phyloP scores from a whole-genome alignment of 73 alveolate species.

The Stentor roeselii region DNA sequence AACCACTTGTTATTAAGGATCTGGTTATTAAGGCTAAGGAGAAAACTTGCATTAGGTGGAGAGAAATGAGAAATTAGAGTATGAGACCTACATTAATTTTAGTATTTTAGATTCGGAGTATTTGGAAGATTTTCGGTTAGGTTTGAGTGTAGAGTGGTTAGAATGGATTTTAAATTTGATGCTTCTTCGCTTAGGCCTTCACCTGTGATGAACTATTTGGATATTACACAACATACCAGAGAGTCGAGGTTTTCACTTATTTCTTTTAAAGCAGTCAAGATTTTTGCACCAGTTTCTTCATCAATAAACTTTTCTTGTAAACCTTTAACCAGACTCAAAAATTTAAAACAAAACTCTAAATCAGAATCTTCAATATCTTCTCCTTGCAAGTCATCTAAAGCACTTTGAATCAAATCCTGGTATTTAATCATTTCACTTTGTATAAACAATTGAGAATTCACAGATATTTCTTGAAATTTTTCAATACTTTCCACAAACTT shows the following conservation, averaged over 20 bases:
- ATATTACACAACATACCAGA: background rate
- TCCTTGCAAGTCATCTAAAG: background rate
- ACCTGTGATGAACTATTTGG: background rate
- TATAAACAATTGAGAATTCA: background rate
- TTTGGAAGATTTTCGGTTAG: background rate
- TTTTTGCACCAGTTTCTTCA: background rate
- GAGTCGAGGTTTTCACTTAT: background rate
- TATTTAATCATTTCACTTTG: background rate
- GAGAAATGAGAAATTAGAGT: background rate
- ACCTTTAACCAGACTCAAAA: background rate
- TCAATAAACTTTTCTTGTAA: background rate
- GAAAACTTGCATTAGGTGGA: slow-evolving; percentile 19
- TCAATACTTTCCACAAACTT: background rate
- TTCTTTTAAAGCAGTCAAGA: background rate
- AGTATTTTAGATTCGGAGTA: background rate
- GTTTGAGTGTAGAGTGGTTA: background rate
- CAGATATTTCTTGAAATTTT: background rate
- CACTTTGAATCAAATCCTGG: background rate
- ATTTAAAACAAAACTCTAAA: background rate
- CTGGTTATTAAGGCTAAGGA: slow-evolving; percentile 15
- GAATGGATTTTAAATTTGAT: background rate
- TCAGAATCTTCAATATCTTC: background rate
- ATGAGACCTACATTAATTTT: background rate
- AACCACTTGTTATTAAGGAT: background rate
- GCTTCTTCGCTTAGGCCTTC: too few species aligned